phyloP scores from a whole-genome alignment of 2,329 filamentous ascomycete species.

The Fusarium mundagurra region DNA sequence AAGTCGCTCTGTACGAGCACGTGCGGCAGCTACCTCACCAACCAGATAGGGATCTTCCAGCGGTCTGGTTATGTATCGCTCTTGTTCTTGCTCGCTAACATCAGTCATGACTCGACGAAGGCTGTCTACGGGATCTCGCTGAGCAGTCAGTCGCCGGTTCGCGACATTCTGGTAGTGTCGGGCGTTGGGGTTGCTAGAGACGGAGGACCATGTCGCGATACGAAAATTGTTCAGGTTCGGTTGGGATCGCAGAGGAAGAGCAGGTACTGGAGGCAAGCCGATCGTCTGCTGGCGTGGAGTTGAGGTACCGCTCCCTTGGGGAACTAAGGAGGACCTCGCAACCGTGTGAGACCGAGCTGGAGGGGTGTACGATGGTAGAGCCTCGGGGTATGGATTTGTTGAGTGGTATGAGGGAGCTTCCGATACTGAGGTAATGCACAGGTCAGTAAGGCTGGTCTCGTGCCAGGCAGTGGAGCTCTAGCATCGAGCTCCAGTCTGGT shows the following conservation, averaged over 20 bases:
- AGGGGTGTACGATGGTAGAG: conserved; percentile 63
- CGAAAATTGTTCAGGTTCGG: conserved; percentile 64
- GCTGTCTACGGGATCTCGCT: conserved; percentile 48
- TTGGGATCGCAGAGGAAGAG: conserved; percentile 49
- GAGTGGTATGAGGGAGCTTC: conserved; percentile 73
- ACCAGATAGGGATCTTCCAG: conserved; percentile 75
- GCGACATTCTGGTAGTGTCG: conserved; percentile 73
- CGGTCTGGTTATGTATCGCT: conserved; percentile 52
- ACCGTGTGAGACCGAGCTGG: conserved; percentile 26
- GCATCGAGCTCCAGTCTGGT: not conserved
- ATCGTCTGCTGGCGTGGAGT: conserved; percentile 48
- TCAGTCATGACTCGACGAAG: conserved; percentile 38
- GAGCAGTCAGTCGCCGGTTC: conserved; percentile 65
- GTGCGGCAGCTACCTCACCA: conserved; percentile 70
- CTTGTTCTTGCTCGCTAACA: conserved; percentile 26
- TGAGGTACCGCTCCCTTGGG: conserved; percentile 38
- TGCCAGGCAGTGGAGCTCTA: conserved; percentile 17
- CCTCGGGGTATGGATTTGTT: conserved; percentile 57
- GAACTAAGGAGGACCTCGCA: conserved; percentile 32
- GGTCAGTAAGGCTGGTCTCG: conserved; percentile 35
- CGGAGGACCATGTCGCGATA: conserved; percentile 70
- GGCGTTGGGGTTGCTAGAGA: conserved; percentile 61
- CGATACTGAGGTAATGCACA: conserved; percentile 57
- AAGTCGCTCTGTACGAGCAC: conserved; percentile 66
- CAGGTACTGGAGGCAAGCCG: conserved; percentile 63